phyloP scores from a whole-genome alignment of 1,284 basidiomycete species.

The Termitomyces sp. region DNA sequence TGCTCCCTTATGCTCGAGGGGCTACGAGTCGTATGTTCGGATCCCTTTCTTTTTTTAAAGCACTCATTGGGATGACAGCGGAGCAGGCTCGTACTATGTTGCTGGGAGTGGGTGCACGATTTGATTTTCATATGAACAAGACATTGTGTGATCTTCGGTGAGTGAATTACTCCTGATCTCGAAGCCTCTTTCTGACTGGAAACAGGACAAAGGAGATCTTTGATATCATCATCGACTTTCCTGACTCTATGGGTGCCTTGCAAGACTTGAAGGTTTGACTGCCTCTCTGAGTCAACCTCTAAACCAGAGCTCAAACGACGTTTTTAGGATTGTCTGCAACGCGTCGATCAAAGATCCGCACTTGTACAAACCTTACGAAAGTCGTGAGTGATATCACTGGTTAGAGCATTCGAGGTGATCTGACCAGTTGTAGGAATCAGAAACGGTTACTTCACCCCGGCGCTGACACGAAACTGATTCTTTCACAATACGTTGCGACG shows the following conservation, averaged over 20 bases:
- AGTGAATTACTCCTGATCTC: slow-evolving; percentile 20
- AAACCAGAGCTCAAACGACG: neutral
- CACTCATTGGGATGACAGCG: slow-evolving; percentile 33
- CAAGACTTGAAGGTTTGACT: slow-evolving; percentile 73
- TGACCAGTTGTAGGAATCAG: slow-evolving; percentile 51
- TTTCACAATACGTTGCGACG: slow-evolving; percentile 91
- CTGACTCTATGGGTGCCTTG: slow-evolving; percentile 83
- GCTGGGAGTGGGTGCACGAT: slow-evolving; percentile 77
- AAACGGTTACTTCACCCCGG: slow-evolving; percentile 93
- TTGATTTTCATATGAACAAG: slow-evolving; percentile 90
- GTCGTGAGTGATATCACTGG: slow-evolving; percentile 43
- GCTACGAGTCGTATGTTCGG: slow-evolving; percentile 46
- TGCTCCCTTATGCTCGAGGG: slow-evolving; percentile 69
- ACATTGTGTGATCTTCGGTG: slow-evolving; percentile 82
- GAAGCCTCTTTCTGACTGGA: neutral
- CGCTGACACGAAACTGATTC: slow-evolving; percentile 89
- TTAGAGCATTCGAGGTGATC: neutral
- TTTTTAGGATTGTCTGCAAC: slow-evolving; percentile 65
- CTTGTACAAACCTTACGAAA: slow-evolving; percentile 68
- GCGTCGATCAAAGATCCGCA: slow-evolving; percentile 71
- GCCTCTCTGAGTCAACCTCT: neutral
- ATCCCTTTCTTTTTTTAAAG: slow-evolving; percentile 13
- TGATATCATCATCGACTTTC: slow-evolving; percentile 93
- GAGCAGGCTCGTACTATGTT: slow-evolving; percentile 70
- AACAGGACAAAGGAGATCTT: slow-evolving; percentile 84